A percentile compares a stretch with the other conserved stretches of the same genome.
These are phyloP conservation scores for Isochrysis galbana DNA, from an alignment of 78 protist species.

Conservation along the genomic window DNA sequence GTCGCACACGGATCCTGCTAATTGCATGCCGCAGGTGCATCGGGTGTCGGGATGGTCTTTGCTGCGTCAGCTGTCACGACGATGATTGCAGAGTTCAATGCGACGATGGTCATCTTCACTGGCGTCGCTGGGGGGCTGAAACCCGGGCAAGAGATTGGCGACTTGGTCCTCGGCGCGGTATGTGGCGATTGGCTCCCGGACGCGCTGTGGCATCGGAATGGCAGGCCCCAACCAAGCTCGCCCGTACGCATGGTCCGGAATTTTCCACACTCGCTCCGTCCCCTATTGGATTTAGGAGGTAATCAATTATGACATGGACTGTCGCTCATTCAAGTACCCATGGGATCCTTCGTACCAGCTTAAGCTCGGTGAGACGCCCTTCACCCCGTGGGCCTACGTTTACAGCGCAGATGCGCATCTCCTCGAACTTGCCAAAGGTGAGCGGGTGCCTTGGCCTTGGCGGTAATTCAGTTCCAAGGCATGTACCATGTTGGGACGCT, in stretches of 20 bases:
- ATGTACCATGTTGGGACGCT: no score
- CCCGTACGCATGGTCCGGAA: no score
- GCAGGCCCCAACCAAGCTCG: no score
- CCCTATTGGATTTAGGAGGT: no score
- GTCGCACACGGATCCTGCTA: not conserved
- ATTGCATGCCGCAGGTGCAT: not conserved
- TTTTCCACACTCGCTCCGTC: no score
- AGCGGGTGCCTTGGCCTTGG: no score
- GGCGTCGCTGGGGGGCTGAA: slow-evolving; percentile 6
- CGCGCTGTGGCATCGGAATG: no score
- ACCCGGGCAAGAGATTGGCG: not conserved
- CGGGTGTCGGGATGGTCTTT: not conserved
- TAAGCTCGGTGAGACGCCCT: not conserved
- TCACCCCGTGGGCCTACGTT: not conserved
- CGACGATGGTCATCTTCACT: not conserved
- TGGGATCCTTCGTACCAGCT: not conserved
- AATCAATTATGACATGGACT: not conserved
- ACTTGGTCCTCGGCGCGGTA: not conserved
- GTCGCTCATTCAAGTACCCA: not conserved
- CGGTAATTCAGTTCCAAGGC: no score
- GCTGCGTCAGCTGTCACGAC: not conserved
- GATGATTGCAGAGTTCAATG: not conserved
- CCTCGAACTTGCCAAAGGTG: not conserved
- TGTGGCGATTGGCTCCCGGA: no score
- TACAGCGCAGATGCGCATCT: not conserved